Conservation (phyloP, 257 asterid species). For the Ilex asprella region DNA sequence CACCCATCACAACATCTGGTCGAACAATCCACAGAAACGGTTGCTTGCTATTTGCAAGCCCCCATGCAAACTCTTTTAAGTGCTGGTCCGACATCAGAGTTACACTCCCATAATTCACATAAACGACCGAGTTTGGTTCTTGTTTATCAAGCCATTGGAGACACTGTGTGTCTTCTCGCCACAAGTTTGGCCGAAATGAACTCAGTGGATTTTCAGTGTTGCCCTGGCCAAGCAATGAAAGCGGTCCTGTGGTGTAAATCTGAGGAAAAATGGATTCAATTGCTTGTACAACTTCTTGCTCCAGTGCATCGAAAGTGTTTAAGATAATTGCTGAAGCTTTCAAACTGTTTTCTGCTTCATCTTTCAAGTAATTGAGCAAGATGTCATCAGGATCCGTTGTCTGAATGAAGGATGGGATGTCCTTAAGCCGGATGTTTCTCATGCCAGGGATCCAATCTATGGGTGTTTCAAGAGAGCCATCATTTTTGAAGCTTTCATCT, state of each 20-base stretch:
- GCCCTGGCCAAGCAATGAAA: slow-evolving; percentile 22
- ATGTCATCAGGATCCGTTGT: slow-evolving; percentile 55
- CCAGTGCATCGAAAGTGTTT: slow-evolving; percentile 45
- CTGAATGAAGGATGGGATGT: slow-evolving; percentile 44
- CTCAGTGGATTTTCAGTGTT: slow-evolving; percentile 15
- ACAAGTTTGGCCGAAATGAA: slow-evolving; percentile 33
- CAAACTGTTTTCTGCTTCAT: slow-evolving; percentile 36
- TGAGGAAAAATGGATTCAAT: slow-evolving; percentile 24
- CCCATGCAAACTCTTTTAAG: slow-evolving; percentile 52
- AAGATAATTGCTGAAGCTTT: slow-evolving; percentile 39
- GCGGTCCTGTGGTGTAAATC: slow-evolving; percentile 46
- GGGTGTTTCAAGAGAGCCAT: slow-evolving; percentile 41
- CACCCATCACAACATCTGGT: slow-evolving; percentile 40
- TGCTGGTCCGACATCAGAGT: slow-evolving; percentile 37
- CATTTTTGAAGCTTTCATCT: slow-evolving; percentile 42
- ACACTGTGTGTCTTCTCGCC: slow-evolving; percentile 35
- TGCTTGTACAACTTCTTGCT: slow-evolving; percentile 29
- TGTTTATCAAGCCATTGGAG: slow-evolving; percentile 39
- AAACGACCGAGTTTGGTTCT: slow-evolving; percentile 34
- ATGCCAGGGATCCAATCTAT: slow-evolving; percentile 48
- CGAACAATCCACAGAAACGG: slow-evolving; percentile 51
- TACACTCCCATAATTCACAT: slow-evolving; percentile 50
- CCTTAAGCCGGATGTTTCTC: slow-evolving; percentile 35
- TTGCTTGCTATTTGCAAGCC: slow-evolving; percentile 37
- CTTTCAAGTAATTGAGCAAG: slow-evolving; percentile 41